phyloP scores from a whole-genome alignment of 2,329 filamentous ascomycete genomes.

The Fusarium annulatum region DNA sequence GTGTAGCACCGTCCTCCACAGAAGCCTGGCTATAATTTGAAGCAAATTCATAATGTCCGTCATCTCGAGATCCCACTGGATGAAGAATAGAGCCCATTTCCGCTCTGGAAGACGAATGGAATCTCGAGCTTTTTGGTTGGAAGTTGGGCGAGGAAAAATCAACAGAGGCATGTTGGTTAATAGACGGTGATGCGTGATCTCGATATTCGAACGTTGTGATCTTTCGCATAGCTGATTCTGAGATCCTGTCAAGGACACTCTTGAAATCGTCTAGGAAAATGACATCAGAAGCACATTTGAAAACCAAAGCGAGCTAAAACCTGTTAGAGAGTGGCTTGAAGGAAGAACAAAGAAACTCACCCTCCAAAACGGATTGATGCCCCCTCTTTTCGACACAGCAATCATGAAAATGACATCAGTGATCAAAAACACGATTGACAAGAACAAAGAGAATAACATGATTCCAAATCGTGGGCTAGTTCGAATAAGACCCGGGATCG shows the following conservation, averaged over 20 bases:
- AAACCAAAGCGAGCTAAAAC: constrained; percentile 14
- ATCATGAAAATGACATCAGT: constrained; percentile 30
- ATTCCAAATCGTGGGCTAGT: constrained; percentile 25
- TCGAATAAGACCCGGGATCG: constrained; percentile 11
- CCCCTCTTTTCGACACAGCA: constrained; percentile 21
- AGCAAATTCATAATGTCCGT: constrained; percentile 1
- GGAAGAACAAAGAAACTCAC: background rate
- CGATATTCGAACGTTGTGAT: constrained; percentile 20
- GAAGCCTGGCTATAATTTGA: background rate
- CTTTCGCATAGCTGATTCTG: constrained; percentile 28
- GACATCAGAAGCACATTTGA: constrained; percentile 32
- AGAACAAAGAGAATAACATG: constrained; percentile 23
- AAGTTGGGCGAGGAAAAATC: background rate
- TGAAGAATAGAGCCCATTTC: background rate
- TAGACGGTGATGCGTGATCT: background rate
- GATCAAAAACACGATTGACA: constrained; percentile 16
- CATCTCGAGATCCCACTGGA: background rate
- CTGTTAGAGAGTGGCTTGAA: background rate
- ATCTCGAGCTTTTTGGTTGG: background rate
- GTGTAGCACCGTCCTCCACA: background rate
- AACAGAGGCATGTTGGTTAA: background rate
- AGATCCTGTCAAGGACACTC: constrained; percentile 22
- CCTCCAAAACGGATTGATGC: constrained; percentile 30
- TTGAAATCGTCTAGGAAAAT: constrained; percentile 31
- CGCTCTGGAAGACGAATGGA: background rate